A percentile compares a stretch with the other conserved stretches of the same genome.
Evolutionary conservation across 192 early-diverging fungal genomes (phyloP).

Genomic region (Coemansia sp.): DNA sequence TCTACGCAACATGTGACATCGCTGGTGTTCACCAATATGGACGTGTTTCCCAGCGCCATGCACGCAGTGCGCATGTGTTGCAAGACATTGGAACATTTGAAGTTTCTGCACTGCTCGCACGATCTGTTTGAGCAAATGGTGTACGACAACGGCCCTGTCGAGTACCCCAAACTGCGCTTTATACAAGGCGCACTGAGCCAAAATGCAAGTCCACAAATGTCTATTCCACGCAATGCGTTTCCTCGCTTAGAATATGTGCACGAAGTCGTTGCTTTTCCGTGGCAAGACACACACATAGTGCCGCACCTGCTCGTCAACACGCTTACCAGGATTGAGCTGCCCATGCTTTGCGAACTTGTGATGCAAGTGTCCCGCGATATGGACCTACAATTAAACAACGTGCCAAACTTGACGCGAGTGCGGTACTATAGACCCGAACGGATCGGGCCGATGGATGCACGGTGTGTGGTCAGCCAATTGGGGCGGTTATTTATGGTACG

Average conservation of each 20-base stretch:
- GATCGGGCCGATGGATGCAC: background rate
- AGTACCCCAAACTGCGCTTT: slow-evolving; percentile 7
- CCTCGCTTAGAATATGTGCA: slow-evolving; percentile 16
- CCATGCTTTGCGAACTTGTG: slow-evolving; percentile 2
- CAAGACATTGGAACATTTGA: background rate
- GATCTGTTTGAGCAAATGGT: background rate
- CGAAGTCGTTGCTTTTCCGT: slow-evolving; percentile 1
- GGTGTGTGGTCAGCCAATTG: slow-evolving; percentile 11
- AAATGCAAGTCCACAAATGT: background rate
- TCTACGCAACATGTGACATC: background rate
- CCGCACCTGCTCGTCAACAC: slow-evolving; percentile 26
- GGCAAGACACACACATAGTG: slow-evolving; percentile 17
- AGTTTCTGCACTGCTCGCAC: slow-evolving; percentile 11
- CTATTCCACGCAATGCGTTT: slow-evolving; percentile 6
- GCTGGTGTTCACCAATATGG: slow-evolving; percentile 16
- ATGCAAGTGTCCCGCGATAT: slow-evolving; percentile 8
- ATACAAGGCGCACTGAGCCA: slow-evolving; percentile 19
- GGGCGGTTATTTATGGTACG: slow-evolving; percentile 2
- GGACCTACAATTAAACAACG: background rate
- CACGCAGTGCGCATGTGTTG: background rate
- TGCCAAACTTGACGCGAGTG: slow-evolving; percentile 8
- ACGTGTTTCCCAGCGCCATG: background rate
- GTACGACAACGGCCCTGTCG: background rate
- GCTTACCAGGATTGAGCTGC: slow-evolving; percentile 7
- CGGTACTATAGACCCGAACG: slow-evolving; percentile 10